Percentiles rank a stretch among this genome's conserved stretches.
phyloP scores from a whole-genome alignment of 345 rosid genomes.

The Diplotaxis tenuifolia region DNA sequence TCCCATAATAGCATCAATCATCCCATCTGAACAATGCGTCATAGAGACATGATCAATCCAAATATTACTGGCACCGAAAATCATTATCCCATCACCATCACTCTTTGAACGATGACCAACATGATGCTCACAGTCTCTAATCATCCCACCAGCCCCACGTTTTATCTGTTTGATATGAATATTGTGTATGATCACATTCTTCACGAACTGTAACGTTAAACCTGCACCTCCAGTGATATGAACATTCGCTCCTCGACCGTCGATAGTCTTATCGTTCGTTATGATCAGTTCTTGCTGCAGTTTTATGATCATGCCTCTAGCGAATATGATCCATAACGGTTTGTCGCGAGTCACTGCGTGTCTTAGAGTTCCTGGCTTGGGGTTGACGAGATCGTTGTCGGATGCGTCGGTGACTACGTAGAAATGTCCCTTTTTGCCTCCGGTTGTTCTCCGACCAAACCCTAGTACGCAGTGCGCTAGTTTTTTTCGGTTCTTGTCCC shows the following conservation, averaged over 20 bases:
- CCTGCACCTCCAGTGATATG: constrained; percentile 64
- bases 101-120: constrained; percentile 47
- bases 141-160: constrained; percentile 44
- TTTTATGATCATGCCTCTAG: not conserved
- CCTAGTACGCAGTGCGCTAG: not conserved
- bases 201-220: constrained; percentile 63
- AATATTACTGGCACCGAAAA: constrained; percentile 23
- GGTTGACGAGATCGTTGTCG: not conserved
- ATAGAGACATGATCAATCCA: not conserved
- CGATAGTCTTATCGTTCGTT: constrained; percentile 31
- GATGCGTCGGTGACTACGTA: not conserved
- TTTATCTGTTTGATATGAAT: constrained; percentile 53
- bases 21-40: not conserved
- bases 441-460: not conserved
- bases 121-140: constrained; percentile 63
- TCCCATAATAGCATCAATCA: not conserved
- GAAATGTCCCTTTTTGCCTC: not conserved
- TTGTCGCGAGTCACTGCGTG: not conserved
- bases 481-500: not conserved
- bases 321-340: not conserved
- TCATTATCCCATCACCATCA: constrained; percentile 66
- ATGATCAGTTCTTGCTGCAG: not conserved
- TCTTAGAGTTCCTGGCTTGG: not conserved
- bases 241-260: constrained; percentile 64
- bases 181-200: constrained; percentile 65